phyloP scores from a whole-genome alignment of 106 monocot species.

The Platanthera zijinensis region DNA sequence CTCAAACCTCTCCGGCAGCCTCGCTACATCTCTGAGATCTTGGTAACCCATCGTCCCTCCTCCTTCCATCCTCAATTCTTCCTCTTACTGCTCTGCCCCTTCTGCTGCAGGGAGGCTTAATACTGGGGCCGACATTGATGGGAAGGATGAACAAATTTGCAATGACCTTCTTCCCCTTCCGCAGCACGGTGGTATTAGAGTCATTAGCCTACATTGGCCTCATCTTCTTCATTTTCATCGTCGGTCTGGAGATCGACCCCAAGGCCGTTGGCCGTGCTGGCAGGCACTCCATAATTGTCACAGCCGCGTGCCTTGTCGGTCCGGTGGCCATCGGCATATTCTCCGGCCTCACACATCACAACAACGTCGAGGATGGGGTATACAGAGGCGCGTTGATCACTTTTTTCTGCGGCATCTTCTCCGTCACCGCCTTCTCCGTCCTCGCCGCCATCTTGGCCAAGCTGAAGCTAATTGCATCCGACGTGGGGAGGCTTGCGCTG shows the following conservation, averaged over 20 bases:
- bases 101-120: slow-evolving; percentile 6
- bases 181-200: slow-evolving; percentile 14
- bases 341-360: slow-evolving; percentile 15
- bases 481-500: slow-evolving; percentile 17
- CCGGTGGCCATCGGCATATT: slow-evolving; percentile 19
- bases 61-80: background rate
- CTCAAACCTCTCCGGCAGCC: slow-evolving; percentile 15
- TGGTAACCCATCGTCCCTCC: background rate
- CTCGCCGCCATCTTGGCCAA: slow-evolving; percentile 28
- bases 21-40: slow-evolving; percentile 16
- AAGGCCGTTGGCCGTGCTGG: background rate
- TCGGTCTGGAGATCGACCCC: slow-evolving; percentile 17
- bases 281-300: background rate
- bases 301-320: slow-evolving; percentile 15
- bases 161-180: slow-evolving; percentile 3
- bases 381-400: slow-evolving; percentile 2
- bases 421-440: slow-evolving; percentile 23
- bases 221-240: slow-evolving; percentile 20
- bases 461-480: slow-evolving; percentile 16
- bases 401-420: slow-evolving; percentile 22
- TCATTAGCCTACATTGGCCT: slow-evolving; percentile 18
- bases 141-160: slow-evolving; percentile 4
- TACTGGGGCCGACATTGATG: slow-evolving; percentile 11
- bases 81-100: background rate
- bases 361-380: background rate